These are phyloP conservation scores for Fraxinus latifolia DNA, from an alignment of 305 asterid species.

Conservation along the genomic window DNA sequence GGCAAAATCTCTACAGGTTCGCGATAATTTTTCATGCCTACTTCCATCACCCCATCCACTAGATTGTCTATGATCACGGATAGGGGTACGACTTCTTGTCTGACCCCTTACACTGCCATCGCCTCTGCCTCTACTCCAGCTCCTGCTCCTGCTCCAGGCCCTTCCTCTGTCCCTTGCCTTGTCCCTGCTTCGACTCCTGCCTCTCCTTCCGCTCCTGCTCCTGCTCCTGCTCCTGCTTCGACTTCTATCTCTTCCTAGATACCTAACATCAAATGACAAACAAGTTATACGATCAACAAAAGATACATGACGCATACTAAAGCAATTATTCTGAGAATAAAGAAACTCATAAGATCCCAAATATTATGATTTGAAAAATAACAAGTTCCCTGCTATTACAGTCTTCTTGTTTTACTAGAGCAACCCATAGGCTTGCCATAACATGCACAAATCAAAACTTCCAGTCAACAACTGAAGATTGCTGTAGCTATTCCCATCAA, in stretches of 20 bases:
- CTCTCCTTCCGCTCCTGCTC: constrained; percentile 33
- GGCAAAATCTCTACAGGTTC: constrained; percentile 58
- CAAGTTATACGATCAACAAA: constrained; percentile 13
- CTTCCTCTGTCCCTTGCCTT: constrained; percentile 45
- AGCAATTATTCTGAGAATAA: background rate
- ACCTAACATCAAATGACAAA: constrained; percentile 28
- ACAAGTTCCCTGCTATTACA: background rate
- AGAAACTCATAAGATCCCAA: background rate
- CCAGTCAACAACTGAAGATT: background rate
- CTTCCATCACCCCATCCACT: constrained; percentile 56
- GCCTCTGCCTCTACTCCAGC: constrained; percentile 45
- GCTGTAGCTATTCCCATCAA: background rate
- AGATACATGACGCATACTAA: background rate
- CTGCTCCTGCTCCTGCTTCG: constrained; percentile 32
- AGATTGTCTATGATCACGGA: constrained; percentile 50
- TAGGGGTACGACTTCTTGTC: constrained; percentile 39
- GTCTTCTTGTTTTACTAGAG: background rate
- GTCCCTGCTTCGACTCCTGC: constrained; percentile 39
- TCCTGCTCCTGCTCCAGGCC: constrained; percentile 26
- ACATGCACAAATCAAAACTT: constrained; percentile 4
- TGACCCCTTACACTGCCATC: constrained; percentile 32
- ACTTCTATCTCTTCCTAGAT: constrained; percentile 20
- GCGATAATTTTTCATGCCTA: constrained; percentile 43
- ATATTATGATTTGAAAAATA: constrained; percentile 6
- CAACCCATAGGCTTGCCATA: constrained; percentile 2